phyloP scores from a whole-genome alignment of 2,329 filamentous ascomycete genomes.

The Penicillium fuscoglaucum region DNA sequence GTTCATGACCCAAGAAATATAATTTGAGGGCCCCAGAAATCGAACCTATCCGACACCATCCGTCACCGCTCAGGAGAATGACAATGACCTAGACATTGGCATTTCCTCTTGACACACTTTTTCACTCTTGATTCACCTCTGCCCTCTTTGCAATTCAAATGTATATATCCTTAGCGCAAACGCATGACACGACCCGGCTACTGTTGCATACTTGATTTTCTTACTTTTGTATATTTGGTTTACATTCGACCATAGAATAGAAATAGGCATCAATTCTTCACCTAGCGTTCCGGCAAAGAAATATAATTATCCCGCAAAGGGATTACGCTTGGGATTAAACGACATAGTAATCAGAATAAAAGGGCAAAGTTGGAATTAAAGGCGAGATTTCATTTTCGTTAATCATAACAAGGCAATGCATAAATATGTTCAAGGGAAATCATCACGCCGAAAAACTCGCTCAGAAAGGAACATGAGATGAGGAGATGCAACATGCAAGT shows the following conservation, averaged over 20 bases:
- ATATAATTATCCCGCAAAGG: neutral
- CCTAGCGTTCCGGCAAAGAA: neutral
- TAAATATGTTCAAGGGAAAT: neutral
- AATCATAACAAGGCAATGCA: neutral
- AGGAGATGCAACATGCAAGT: neutral
- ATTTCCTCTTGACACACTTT: neutral
- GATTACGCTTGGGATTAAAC: neutral
- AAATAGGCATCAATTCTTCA: neutral
- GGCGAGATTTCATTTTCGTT: neutral
- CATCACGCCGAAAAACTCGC: neutral
- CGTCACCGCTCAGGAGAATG: neutral
- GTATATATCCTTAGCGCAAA: constrained; percentile 26
- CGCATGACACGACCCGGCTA: constrained; percentile 17
- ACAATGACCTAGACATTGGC: neutral
- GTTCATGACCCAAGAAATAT: constrained; percentile 2
- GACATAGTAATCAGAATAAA: neutral
- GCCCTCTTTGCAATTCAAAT: constrained; percentile 6
- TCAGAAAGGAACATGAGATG: neutral
- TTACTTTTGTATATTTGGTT: neutral
- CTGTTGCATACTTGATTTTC: neutral
- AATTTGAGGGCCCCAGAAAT: neutral
- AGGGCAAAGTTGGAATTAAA: neutral
- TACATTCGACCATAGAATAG: neutral
- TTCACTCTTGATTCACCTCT: neutral
- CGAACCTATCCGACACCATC: neutral